Evolutionary conservation across 2,329 filamentous ascomycete genomes (phyloP), one percentile per base, ranked within the genome.

Genomic region (Lasiodiplodia gonubiensis): DNA sequence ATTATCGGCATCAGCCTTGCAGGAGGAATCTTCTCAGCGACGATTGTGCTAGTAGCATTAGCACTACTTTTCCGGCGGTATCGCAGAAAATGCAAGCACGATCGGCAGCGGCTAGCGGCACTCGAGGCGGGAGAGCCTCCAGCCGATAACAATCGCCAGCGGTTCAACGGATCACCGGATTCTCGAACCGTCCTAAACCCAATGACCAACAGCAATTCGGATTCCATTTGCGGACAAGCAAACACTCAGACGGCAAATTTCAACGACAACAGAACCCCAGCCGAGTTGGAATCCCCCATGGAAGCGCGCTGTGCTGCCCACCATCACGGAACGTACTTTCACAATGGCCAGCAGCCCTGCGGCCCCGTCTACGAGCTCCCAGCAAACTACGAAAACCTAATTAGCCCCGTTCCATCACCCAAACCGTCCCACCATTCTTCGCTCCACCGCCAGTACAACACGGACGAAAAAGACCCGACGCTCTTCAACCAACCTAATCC

Each of bases 291-390:
- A 39, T 53, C 61, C 11, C 61, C 61, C 1, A 21, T 63, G 46
- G 27, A 46, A n/a, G 18, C 42, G 42, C 42, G 42, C 16, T 18
- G n/a, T 14, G 7, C 59, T 30, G 23, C 11, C 18, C 46, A 37
- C 12, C 39, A n/a, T n/a, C n/a, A 23, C 27, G 59, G 16, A 11
- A 10, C n/a, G 3, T 61, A 61, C 27, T 61, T 61, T 21, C 57
- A 8, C 23, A 18, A 46, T 7, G n/a, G n/a, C 16, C 51, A 53
- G 23, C 51, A 53, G 51, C 51, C 21, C 51, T 42, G 37, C 7
- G 42, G 42, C 21, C 59, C 64, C 4, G 51, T 66, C 27, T 59
- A 66, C 53, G 64, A 66, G 14, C 64, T 66, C 11, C 39, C 64
- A 10, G 42, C 42, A 8, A 46, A 59, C 37, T 21, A 30, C 25